Conservation (phyloP, 2,329 filamentous ascomycete species). For the Fusarium humuli region DNA sequence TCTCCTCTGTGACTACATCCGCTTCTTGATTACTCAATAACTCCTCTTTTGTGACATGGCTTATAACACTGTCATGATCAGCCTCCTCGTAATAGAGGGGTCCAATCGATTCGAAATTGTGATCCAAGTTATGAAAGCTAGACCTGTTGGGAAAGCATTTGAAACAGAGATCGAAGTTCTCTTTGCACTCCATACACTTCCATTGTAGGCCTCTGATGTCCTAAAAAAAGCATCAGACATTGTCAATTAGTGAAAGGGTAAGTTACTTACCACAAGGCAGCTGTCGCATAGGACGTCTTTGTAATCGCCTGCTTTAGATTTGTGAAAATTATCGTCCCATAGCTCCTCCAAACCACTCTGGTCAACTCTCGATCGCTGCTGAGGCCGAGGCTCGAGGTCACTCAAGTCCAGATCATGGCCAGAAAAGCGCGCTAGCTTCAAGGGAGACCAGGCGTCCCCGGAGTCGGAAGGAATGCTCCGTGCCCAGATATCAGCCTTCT, state of each 20-base stretch:
- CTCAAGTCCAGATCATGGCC: no score
- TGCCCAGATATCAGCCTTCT: neutral
- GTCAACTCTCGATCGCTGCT: neutral
- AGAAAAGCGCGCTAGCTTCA: neutral
- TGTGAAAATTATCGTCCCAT: neutral
- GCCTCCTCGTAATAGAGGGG: neutral
- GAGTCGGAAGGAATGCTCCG: neutral
- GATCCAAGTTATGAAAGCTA: neutral
- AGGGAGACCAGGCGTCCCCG: neutral
- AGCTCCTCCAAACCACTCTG: neutral
- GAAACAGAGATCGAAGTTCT: neutral
- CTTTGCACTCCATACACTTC: neutral
- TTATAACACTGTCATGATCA: neutral
- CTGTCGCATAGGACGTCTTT: neutral
- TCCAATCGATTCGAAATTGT: neutral
- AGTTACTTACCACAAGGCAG: neutral
- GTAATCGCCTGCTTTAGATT: neutral
- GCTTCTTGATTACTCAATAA: no score
- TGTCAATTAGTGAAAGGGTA: rapidly evolving
- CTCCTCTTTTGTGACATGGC: neutral
- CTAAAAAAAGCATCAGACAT: neutral
- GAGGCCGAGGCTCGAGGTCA: neutral
- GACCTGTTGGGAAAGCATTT: neutral
- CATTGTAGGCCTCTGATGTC: neutral
- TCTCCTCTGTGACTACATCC: rapidly evolving